Base-by-base conservation (phyloP, 2,329 filamentous ascomycete species). In the Colletotrichum euphorbiae region DNA sequence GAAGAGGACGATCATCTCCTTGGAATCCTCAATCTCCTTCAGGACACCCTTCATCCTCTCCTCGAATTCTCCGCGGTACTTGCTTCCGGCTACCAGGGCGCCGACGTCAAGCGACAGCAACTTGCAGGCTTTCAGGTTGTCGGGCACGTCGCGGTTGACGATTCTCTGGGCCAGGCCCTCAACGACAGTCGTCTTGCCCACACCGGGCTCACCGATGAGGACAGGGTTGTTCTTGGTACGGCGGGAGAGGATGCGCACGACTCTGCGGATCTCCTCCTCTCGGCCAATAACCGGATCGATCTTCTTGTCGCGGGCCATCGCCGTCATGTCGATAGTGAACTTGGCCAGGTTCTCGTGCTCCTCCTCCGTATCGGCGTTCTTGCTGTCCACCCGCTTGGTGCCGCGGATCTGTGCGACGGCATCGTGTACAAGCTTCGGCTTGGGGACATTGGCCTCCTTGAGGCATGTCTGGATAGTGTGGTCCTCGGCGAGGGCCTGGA, bases 201-300 rank as follows among this genome's bases (percentile, higher is more conserved):
- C 96, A 90, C 96, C 96, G 40, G 96, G 95, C 77, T 98, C 94
- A 83, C 96, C 96, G 72, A 99, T 98, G 72, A 99, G 88, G 55
- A 98, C 95, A 2, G 96, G 96, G 80, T 99, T 99, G 85, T 99
- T 98, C 87, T 98, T 98, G 70, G 95, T 98, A 77, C 95, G 89
- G 78, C 96, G 88, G 40, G 94, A 97, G 70, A 98, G 84, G 71
- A 98, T 98, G 66, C 95, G 90, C 73, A 98, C 89, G 24, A 97
- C 94, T 75, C 95, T 87, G 75, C 95, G 87, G 74, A 98, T 98
- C 79, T 98, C 96, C 77, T 98, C 95, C 78, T 98, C 95, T 81
- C 95, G 89, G 46, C 95, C 95, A 80, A 98, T 98, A 78, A 98
- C 95, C 2, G 95, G 95, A 78, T 98, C 95, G 66, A 98, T 94